These are phyloP conservation scores for Penicillium flavigenum DNA, from an alignment of 495 filamentous ascomycete genomes.

Conservation along the genomic window DNA sequence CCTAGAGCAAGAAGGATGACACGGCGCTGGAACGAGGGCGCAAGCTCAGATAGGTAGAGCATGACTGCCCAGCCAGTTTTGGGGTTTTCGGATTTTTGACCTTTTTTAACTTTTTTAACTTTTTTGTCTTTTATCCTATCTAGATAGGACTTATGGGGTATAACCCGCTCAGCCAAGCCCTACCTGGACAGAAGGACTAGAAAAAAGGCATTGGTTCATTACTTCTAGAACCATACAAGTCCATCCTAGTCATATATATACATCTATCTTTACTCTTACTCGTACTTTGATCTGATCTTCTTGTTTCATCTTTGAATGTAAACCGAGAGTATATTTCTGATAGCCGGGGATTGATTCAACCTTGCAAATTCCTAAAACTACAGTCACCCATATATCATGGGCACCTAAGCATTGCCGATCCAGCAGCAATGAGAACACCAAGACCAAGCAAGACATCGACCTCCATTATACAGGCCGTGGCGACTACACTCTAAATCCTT, in stretches of 20 bases:
- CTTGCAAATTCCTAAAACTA: too few species aligned
- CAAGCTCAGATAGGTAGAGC: too few species aligned
- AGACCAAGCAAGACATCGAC: background rate
- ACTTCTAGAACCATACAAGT: background rate
- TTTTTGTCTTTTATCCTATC: too few species aligned
- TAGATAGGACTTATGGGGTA: too few species aligned
- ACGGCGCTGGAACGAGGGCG: too few species aligned
- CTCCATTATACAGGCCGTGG: background rate
- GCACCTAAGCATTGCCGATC: background rate
- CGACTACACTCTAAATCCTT: slow-evolving; percentile 47
- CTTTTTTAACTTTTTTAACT: too few species aligned
- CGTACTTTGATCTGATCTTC: background rate
- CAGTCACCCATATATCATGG: background rate
- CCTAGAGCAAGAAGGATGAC: too few species aligned
- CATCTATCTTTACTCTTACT: background rate
- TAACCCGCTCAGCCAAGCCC: background rate
- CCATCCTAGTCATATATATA: background rate
- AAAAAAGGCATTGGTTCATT: background rate
- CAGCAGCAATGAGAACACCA: slow-evolving; percentile 1
- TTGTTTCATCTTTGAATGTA: background rate
- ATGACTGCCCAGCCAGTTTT: too few species aligned
- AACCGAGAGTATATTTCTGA: background rate
- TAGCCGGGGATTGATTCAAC: background rate
- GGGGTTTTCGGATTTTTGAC: too few species aligned
- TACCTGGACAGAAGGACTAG: background rate